These are phyloP conservation scores for Cyberlindnera maclurae DNA, from an alignment of 805 yeast species.

Conservation along the genomic window DNA sequence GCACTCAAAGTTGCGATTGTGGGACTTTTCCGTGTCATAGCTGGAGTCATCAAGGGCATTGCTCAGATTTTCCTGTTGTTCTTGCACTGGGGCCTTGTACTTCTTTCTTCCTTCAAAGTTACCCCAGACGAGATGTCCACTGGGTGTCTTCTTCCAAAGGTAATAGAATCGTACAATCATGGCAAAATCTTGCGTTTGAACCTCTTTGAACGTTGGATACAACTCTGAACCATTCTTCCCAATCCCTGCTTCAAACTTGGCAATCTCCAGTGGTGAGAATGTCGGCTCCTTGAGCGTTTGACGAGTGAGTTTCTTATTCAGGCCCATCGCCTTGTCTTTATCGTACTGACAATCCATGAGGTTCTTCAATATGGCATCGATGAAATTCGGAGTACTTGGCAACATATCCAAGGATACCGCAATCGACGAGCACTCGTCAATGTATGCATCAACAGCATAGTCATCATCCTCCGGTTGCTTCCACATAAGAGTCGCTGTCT, in stretches of 20 bases:
- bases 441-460: conserved; percentile 40
- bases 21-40: conserved; percentile 50
- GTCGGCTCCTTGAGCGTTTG: conserved; percentile 70
- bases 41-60: conserved; percentile 60
- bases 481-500: conserved; percentile 64
- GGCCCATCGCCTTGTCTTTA: conserved; percentile 37
- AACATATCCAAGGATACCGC: conserved; percentile 50
- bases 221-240: conserved; percentile 69
- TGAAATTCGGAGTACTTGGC: conserved; percentile 70
- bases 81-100: conserved; percentile 31
- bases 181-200: conserved; percentile 65
- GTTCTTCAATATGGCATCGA: conserved; percentile 61
- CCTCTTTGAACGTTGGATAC: conserved; percentile 62
- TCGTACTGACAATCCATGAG: conserved; percentile 49
- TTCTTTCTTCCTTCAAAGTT: conserved; percentile 69
- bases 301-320: conserved; percentile 44
- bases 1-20: conserved; percentile 46
- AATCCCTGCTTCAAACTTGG: conserved; percentile 70
- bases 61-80: conserved; percentile 18
- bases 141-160: conserved; percentile 81
- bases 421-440: conserved; percentile 45
- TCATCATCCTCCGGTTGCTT: conserved; percentile 30
- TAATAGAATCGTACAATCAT: conserved; percentile 85
- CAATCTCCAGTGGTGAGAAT: conserved; percentile 53
- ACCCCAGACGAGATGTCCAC: conserved; percentile 78